phyloP scores from a whole-genome alignment of 805 yeast genomes.

The Ogataea naganishii region DNA sequence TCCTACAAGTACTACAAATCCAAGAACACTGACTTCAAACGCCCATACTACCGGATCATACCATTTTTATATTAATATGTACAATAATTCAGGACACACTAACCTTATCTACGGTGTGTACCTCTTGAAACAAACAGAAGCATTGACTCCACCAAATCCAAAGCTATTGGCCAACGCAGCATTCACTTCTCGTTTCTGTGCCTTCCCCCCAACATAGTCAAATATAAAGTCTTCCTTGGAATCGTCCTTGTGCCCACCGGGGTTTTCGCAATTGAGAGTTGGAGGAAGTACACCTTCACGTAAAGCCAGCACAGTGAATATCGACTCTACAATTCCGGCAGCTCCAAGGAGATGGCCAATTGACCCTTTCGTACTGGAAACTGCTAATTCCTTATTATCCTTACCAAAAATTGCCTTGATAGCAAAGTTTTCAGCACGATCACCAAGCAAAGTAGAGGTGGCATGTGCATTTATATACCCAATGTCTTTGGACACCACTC shows the following conservation, averaged over 20 bases:
- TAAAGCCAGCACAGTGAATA: constrained; percentile 67
- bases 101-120: constrained; percentile 3
- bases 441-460: constrained; percentile 87
- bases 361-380: constrained; percentile 85
- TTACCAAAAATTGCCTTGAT: constrained; percentile 43
- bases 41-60: constrained; percentile 14
- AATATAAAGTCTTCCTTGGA: constrained; percentile 32
- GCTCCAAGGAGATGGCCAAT: constrained; percentile 94
- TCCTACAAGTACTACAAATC: constrained; percentile 36
- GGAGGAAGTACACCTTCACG: constrained; percentile 59
- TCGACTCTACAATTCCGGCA: constrained; percentile 89
- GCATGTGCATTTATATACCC: constrained; percentile 95
- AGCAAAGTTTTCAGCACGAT: constrained; percentile 77
- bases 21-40: constrained; percentile 8
- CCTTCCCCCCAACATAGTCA: constrained; percentile 48
- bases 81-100: background rate
- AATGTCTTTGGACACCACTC: constrained; percentile 37
- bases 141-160: constrained; percentile 97
- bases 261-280: constrained; percentile 57
- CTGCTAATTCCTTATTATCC: constrained; percentile 30
- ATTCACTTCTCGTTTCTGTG: constrained; percentile 31
- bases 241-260: constrained; percentile 43
- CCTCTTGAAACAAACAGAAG: constrained; percentile 52
- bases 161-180: constrained; percentile 82
- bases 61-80: constrained; percentile 18